These are phyloP conservation scores for Neonectria hederae DNA, from an alignment of 2,329 filamentous ascomycete genomes.

Conservation along the genomic window DNA sequence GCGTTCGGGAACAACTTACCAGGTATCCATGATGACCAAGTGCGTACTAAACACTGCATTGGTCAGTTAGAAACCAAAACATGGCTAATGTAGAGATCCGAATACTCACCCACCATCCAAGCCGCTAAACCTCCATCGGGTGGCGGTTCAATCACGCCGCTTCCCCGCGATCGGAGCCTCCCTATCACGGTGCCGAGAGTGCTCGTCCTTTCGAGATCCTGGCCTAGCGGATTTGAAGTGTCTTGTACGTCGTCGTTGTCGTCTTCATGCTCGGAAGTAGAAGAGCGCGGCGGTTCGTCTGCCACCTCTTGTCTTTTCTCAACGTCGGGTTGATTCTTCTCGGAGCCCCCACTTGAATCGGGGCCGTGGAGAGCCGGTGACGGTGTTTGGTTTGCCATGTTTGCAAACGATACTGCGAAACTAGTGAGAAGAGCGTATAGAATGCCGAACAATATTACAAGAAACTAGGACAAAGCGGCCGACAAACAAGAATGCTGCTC, in stretches of 20 bases:
- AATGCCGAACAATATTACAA: background rate
- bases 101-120: conserved; percentile 55
- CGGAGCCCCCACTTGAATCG: conserved; percentile 2
- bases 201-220: conserved; percentile 12
- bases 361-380: background rate
- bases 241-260: conserved; percentile 3
- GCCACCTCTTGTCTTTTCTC: conserved; percentile 12
- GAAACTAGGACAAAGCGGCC: background rate
- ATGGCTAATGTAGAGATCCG: too few relatives aligned
- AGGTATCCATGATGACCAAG: conserved; percentile 60
- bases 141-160: conserved; percentile 50
- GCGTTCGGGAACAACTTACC: conserved; percentile 42
- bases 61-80: background rate
- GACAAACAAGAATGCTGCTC: background rate
- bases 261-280: background rate
- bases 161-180: conserved; percentile 9
- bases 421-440: background rate
- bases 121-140: conserved; percentile 60
- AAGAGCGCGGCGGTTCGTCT: background rate
- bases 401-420: background rate
- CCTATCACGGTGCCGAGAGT: conserved; percentile 16
- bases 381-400: conserved; percentile 4
- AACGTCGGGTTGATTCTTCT: conserved; percentile 2
- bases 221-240: background rate
- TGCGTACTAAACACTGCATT: conserved; percentile 44